Evolutionary conservation across 2,329 filamentous ascomycete species (phyloP), one percentile per base, ranked within the genome.

Genomic region (Cryphonectria naterciae): DNA sequence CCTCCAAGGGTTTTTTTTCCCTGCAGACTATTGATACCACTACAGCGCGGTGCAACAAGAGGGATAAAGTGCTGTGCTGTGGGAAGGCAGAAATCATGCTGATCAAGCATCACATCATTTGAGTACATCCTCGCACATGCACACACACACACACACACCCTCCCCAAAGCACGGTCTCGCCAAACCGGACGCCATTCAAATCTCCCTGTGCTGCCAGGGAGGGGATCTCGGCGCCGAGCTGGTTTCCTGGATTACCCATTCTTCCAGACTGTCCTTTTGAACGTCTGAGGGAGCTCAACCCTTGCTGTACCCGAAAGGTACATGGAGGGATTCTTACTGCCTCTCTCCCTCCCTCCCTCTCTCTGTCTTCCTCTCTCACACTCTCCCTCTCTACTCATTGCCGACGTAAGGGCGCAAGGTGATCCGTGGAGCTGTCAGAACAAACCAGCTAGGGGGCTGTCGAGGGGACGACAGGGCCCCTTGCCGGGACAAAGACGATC

Each of bases 51-150:
- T 19, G 54, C 22, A 58, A 32, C 54, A 32, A 19, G 25, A 58
- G 15, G 28, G 28, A 67, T 58, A 60, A 54, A n/a, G 28, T n/a
- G 54, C 54, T 13, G 15, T 60, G 58, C 5, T 56, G 22, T 37
- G 43, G 39, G 46, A 35, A 56, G 52, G 49, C 35, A 35, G 11
- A 39, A 39, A 60, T 39, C 46, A 64, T 65, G 70, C 49, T 60
- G 64, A 60, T 69, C 58, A 25, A 67, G 54, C 28, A 60, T 67
- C 63, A 60, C 67, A 64, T 72, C 70, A 67, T 61, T 49, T 49
- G 39, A 17, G 43, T 49, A 60, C 67, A 67, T 72, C 67, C 64
- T 61, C 64, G 43, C 32, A 54, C 54, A 67, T 46, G 25, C 64
- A 37, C 17, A 15, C 46, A n/a, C 22, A 49, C 19, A n/a, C 46